Evolutionary conservation across 495 filamentous ascomycete genomes (phyloP), one percentile per base, ranked within the genome.

Genomic region (Penicillium longicatenatum): DNA sequence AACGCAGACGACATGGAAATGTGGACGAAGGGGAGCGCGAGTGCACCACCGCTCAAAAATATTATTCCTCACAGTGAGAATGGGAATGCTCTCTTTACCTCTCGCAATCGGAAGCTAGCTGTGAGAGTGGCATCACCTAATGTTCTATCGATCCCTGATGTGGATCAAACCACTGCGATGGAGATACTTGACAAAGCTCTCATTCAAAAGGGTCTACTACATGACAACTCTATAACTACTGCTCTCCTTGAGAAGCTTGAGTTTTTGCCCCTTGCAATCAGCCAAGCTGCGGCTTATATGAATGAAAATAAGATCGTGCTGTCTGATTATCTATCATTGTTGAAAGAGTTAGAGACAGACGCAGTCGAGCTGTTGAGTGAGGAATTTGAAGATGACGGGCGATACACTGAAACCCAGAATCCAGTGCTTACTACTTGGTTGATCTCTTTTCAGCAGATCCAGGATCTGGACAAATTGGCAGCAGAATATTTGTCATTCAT

Each of bases 361-460:
- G 55, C 62, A 29, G 54, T 69, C 22, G 57, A 74, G 9, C 60
- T 78, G 2, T 68, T 80, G 4, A 68, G 70, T 48, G 60, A 73
- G 57, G 70, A 75, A 2, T 76, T 75, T 49, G 62, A 71, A 11
- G 76, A 78, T 52, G 49, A 69, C 6, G 29, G 63, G 17, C 54
- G 76, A 50, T 72, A 80, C 57, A 22, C 35, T 11, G 66, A 70
- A 11, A 59, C 57, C 0, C 55, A 60, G 10, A 81, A 81, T 57
- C 70, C 76, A 0, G 67, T 83, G 0, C 61, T 68, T 11, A 64
- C 56, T 5, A 83, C 80, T 8, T 82, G 74, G 78, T 53, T 75
- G 14, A 64, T 83, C 21, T 83, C 79, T 10, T 80, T 81, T 31
- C 58, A 78, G 12, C 74, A 77, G 42, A 80, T 83, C 22, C 65